A percentile compares a stretch with the other conserved stretches of the same genome.
phyloP scores from a whole-genome alignment of 345 rosid species.

The Euphorbia lathyris region DNA sequence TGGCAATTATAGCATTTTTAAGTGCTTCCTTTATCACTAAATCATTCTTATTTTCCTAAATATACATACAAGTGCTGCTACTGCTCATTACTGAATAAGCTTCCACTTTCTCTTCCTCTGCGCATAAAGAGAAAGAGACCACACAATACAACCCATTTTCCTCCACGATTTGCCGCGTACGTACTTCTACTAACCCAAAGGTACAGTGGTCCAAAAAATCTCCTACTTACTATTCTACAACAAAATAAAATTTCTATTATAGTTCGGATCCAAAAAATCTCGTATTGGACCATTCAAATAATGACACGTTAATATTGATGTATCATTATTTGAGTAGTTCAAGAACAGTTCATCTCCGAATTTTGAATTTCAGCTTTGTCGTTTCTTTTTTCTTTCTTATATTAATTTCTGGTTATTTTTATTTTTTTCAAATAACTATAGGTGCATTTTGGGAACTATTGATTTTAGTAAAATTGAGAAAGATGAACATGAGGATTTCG shows the following conservation, averaged over 20 bases:
- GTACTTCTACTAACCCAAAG: background rate
- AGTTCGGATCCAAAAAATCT: too few relatives aligned
- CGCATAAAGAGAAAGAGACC: background rate
- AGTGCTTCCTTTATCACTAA: too few relatives aligned
- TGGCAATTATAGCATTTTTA: too few relatives aligned
- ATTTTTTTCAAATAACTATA: too few relatives aligned
- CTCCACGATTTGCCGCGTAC: slow-evolving; percentile 16
- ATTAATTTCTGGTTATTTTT: background rate
- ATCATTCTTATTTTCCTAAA: background rate
- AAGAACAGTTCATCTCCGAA: too few relatives aligned
- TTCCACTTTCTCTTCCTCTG: background rate
- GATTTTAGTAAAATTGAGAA: background rate
- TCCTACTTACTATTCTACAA: too few relatives aligned
- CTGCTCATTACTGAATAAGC: background rate
- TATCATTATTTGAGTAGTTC: too few relatives aligned
- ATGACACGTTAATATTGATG: too few relatives aligned
- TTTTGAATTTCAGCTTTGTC: too few relatives aligned
- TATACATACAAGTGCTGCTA: background rate
- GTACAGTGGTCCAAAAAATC: slow-evolving; percentile 12
- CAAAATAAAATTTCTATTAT: too few relatives aligned
- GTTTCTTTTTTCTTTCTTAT: too few relatives aligned
- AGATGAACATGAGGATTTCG: slow-evolving; percentile 41
- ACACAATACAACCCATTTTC: background rate
- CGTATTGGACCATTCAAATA: too few relatives aligned
- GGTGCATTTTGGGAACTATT: background rate